A percentile compares a stretch with the other conserved stretches of the same genome.
Evolutionary conservation across 2,329 filamentous ascomycete species (phyloP).

Genomic region (Aspergillus jensenii): DNA sequence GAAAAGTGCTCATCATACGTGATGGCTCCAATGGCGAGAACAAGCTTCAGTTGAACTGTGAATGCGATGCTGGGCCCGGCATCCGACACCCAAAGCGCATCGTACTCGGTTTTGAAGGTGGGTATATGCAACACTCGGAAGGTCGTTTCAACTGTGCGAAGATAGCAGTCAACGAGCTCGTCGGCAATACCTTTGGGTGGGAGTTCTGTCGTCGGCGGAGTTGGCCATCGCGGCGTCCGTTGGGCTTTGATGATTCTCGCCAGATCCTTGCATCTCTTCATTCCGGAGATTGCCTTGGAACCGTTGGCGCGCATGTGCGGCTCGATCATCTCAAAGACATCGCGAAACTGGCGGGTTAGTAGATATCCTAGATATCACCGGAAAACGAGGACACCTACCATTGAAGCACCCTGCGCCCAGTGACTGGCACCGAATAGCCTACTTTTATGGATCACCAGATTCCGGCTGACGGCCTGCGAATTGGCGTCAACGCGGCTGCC

Average conservation of each 20-base stretch:
- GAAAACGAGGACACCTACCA: constrained; percentile 39
- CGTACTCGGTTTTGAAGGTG: constrained; percentile 56
- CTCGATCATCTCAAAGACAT: constrained; percentile 47
- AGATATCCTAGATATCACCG: not conserved
- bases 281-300: constrained; percentile 34
- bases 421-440: constrained; percentile 58
- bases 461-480: constrained; percentile 37
- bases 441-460: constrained; percentile 52
- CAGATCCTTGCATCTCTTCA: constrained; percentile 56
- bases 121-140: constrained; percentile 59
- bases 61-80: constrained; percentile 43
- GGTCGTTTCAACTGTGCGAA: constrained; percentile 56
- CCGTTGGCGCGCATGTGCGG: constrained; percentile 37
- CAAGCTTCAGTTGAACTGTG: constrained; percentile 57
- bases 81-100: constrained; percentile 48
- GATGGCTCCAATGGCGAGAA: constrained; percentile 57
- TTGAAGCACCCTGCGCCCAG: constrained; percentile 52
- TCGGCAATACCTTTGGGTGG: constrained; percentile 48
- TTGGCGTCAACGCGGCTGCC: constrained; percentile 36
- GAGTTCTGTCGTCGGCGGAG: constrained; percentile 41
- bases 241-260: constrained; percentile 54
- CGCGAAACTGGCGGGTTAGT: constrained; percentile 13
- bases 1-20: constrained; percentile 54
- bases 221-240: constrained; percentile 52
- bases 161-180: constrained; percentile 52